These are phyloP conservation scores for Aplosporella prunicola DNA, from an alignment of 2,329 filamentous ascomycete species.

Conservation along the genomic window DNA sequence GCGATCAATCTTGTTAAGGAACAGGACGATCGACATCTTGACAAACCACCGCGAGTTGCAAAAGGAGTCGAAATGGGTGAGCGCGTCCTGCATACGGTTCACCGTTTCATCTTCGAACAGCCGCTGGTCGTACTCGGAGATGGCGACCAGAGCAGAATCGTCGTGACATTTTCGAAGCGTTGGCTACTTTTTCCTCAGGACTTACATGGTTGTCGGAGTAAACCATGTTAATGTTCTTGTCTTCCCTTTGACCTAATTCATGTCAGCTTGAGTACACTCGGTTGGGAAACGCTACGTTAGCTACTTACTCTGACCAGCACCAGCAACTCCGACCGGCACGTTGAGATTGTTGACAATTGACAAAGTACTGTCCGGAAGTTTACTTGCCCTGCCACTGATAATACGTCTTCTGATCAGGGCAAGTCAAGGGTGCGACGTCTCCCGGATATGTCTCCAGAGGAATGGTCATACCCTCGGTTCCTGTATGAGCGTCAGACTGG, in stretches of 20 bases:
- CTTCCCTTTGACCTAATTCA: too few species aligned
- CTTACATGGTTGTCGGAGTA: too few species aligned
- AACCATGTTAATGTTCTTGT: too few species aligned
- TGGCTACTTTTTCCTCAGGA: constrained; percentile 99
- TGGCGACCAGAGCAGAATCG: constrained; percentile 93
- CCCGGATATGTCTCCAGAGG: constrained; percentile 58
- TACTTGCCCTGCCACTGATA: constrained; percentile 65
- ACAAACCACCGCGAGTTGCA: constrained; percentile 65
- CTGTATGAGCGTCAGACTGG: constrained; percentile 20
- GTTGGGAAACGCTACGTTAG: too few species aligned
- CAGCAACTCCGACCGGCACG: constrained; percentile 51
- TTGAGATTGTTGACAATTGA: constrained; percentile 86
- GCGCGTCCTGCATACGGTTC: constrained; percentile 65
- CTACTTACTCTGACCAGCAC: too few species aligned
- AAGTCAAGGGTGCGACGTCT: constrained; percentile 55
- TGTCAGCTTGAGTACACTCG: too few species aligned
- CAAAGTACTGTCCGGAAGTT: constrained; percentile 92
- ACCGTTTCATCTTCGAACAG: constrained; percentile 91
- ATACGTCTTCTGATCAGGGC: constrained; percentile 62
- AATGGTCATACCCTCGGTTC: constrained; percentile 76
- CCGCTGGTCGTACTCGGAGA: constrained; percentile 93
- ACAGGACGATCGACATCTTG: constrained; percentile 63
- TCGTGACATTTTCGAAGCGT: constrained; percentile 96
- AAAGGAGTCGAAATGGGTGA: constrained; percentile 63
- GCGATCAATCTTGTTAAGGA: constrained; percentile 66